Percentiles rank a stretch among this genome's conserved stretches.
Evolutionary conservation across 2,329 filamentous ascomycete species (phyloP).

Genomic region (Emmonsiellopsis sp.): DNA sequence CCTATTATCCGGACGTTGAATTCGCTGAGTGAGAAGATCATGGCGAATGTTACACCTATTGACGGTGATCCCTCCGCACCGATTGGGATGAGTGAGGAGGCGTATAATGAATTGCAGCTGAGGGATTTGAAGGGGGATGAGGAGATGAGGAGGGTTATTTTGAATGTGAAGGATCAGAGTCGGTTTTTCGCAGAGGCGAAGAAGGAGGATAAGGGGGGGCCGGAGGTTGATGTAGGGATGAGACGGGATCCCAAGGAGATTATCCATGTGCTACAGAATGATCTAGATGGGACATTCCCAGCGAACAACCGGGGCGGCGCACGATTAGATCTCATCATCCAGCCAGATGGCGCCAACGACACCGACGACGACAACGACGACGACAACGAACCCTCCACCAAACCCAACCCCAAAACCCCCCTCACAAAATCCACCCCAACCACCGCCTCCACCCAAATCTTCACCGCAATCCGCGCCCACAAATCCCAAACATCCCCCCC

Average conservation of each 20-base stretch:
- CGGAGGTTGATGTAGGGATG: slow-evolving; percentile 50
- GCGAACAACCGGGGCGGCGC: slow-evolving; percentile 58
- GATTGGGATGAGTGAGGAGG: slow-evolving; percentile 61
- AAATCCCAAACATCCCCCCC: slow-evolving; percentile 39
- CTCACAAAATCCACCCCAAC: slow-evolving; percentile 61
- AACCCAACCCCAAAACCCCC: slow-evolving; percentile 40
- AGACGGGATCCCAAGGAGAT: slow-evolving; percentile 60
- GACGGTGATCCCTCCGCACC: slow-evolving; percentile 60
- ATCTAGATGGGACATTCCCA: slow-evolving; percentile 41
- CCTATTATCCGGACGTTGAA: slow-evolving; percentile 87
- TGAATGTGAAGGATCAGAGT: slow-evolving; percentile 83
- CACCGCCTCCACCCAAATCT: slow-evolving; percentile 47
- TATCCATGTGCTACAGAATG: slow-evolving; percentile 53
- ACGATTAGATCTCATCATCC: slow-evolving; percentile 54
- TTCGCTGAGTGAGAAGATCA: slow-evolving; percentile 82
- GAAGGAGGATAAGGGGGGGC: slow-evolving; percentile 34
- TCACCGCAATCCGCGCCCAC: slow-evolving; percentile 49
- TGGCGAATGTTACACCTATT: slow-evolving; percentile 74
- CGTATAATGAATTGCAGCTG: slow-evolving; percentile 65
- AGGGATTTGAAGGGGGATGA: slow-evolving; percentile 69
- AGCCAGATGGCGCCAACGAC: slow-evolving; percentile 48
- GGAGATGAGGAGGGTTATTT: slow-evolving; percentile 66
- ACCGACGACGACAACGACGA: slow-evolving; percentile 56
- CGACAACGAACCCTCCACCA: slow-evolving; percentile 44
- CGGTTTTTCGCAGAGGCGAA: slow-evolving; percentile 57